A percentile compares a stretch with the other conserved stretches of the same genome.
Conservation (phyloP, 768 basidiomycete genomes). For the Hypholoma fasciculare region DNA sequence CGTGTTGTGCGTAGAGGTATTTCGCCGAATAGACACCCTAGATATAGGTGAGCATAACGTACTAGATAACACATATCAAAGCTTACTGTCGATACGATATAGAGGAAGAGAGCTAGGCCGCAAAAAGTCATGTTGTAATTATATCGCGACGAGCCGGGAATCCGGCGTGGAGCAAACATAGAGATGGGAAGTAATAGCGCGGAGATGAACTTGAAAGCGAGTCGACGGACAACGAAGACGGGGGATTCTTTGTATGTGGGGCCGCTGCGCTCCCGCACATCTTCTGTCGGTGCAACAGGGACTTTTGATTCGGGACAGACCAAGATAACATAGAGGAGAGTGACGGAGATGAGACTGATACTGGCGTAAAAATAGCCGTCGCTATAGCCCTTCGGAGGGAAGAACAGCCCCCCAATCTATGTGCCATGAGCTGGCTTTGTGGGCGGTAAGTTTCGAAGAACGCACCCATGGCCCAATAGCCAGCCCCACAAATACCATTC, state of each 20-base stretch:
- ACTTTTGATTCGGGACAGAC: constrained; percentile 56
- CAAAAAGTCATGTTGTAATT: constrained; percentile 79
- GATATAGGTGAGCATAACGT: not conserved
- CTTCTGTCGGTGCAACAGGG: constrained; percentile 15
- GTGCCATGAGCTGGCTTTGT: not conserved
- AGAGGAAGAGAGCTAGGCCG: constrained; percentile 61
- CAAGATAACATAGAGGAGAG: constrained; percentile 41
- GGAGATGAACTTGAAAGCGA: constrained; percentile 30
- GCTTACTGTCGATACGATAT: constrained; percentile 65
- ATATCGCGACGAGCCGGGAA: constrained; percentile 40
- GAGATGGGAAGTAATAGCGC: constrained; percentile 64
- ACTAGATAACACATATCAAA: not conserved
- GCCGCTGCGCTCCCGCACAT: constrained; percentile 21
- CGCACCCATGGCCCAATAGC: constrained; percentile 78
- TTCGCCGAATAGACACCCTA: constrained; percentile 75
- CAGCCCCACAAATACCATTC: constrained; percentile 76
- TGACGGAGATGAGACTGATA: constrained; percentile 34
- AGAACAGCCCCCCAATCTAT: constrained; percentile 50
- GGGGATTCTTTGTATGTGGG: constrained; percentile 30
- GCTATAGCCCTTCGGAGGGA: constrained; percentile 59
- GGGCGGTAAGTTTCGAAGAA: not conserved
- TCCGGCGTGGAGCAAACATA: constrained; percentile 63
- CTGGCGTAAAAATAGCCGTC: constrained; percentile 49
- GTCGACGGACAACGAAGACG: constrained; percentile 23
- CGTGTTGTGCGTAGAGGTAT: constrained; percentile 75